Evolutionary conservation across 1,284 basidiomycete species (phyloP).

Genomic region (Microbotryum silenes-acaulis): DNA sequence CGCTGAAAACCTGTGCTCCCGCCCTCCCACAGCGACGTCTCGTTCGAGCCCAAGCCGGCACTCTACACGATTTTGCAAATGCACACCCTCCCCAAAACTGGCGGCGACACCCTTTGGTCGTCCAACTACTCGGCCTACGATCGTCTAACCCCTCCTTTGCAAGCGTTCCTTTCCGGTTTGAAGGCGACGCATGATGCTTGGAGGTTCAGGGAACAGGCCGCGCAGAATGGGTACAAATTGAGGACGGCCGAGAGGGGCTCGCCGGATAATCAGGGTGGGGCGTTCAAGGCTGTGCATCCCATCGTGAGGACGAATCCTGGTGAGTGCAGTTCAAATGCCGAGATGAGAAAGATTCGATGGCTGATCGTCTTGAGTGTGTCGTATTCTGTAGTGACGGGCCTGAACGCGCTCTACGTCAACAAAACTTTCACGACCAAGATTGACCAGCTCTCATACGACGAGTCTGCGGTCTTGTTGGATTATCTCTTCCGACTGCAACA

Average conservation of each 20-base stretch:
- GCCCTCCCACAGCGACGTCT: constrained; percentile 49
- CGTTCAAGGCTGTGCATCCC: constrained; percentile 40
- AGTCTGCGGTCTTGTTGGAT: constrained; percentile 50
- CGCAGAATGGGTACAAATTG: constrained; percentile 32
- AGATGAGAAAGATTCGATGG: too few relatives aligned
- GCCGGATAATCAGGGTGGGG: constrained; percentile 54
- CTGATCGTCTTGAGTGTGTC: too few relatives aligned
- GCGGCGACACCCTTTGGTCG: constrained; percentile 44
- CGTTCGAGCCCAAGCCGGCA: constrained; percentile 59
- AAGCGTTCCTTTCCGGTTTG: constrained; percentile 54
- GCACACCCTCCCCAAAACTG: constrained; percentile 49
- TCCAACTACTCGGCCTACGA: constrained; percentile 24
- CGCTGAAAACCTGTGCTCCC: too few relatives aligned
- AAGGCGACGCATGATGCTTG: constrained; percentile 54
- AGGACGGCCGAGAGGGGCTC: constrained; percentile 45
- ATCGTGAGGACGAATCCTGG: constrained; percentile 44
- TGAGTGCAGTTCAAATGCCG: too few relatives aligned
- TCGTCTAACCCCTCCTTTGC: constrained; percentile 52
- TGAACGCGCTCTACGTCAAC: constrained; percentile 59
- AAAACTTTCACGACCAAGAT: constrained; percentile 54
- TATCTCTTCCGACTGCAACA: constrained; percentile 43
- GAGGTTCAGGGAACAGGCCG: constrained; percentile 47
- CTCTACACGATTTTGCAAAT: constrained; percentile 48
- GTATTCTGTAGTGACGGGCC: constrained; percentile 49
- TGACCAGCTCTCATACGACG: constrained; percentile 53